Evolutionary conservation across 2,329 filamentous ascomycete genomes (phyloP), one percentile per base, ranked within the genome.

Genomic region (Neofusicoccum umdonicola): DNA sequence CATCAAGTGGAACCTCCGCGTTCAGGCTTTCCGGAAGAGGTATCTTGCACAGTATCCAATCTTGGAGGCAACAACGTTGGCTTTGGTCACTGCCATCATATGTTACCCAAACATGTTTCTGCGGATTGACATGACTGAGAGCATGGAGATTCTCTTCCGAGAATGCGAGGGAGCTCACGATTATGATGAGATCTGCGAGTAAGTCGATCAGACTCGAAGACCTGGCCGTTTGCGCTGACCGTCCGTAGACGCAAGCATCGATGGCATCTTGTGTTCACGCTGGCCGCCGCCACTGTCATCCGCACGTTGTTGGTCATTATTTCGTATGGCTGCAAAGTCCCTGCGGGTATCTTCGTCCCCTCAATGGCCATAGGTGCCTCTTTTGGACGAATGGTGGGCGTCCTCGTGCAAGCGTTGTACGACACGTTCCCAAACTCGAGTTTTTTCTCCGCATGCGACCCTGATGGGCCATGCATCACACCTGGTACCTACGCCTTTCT

Each of bases 51-150:
- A 91, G 67, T 95, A 96, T 76, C 90, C 93, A 6, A 87, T 98
- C 37, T 83, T 93, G 3, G 95, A 99, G 77, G 91, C 93, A 0
- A 93, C 92, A 0, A 78, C 96, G 15, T 81, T 99, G 45, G 93
- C 95, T 1, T 86, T 88, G 0, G 85, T 87, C 7, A 99, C 95
- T 3, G 95, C 93, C 9, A 83, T 98, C 27, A 84, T 99, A n/a
- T 97, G 94, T 77, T 99, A 96, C 73, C 95, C 94, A 0, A 99
- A 99, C 71, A 93, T 91, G 76, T 98, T 99, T 69, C 76, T 99
- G 64, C 85, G 92, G 63, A 97, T 98, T 71, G 96, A 99, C 78
- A 98, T 99, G 95, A 97, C 95, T 0, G 94, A 98, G 80, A 97
- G 93, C 81, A 98, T 99, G 95, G 93, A 98, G 76, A 96, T 97